Evolutionary conservation across 176 grass and related monocot genomes (phyloP).

Genomic region (Pontederia paniculata): DNA sequence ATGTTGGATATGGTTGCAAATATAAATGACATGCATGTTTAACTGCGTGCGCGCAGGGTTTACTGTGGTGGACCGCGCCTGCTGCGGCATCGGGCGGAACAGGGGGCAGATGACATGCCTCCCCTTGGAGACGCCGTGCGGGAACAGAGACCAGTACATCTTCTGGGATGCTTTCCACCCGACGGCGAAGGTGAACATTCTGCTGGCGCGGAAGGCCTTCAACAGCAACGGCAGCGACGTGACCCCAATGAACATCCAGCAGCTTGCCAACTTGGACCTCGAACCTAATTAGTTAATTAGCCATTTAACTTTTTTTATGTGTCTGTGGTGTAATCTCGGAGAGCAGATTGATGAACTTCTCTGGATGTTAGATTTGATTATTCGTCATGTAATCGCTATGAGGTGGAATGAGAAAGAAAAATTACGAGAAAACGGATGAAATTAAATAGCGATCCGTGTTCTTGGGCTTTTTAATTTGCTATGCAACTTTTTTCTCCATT

Average conservation of each 20-base stretch:
- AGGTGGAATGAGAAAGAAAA: too few species aligned
- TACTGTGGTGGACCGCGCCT: constrained; percentile 56
- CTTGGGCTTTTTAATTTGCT: too few species aligned
- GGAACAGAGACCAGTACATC: constrained; percentile 50
- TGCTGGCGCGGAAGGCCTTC: constrained; percentile 59
- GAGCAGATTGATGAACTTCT: too few species aligned
- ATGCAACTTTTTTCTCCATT: too few species aligned
- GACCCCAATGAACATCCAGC: constrained; percentile 70
- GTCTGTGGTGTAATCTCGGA: too few species aligned
- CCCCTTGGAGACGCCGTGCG: constrained; percentile 64
- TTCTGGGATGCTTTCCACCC: constrained; percentile 99
- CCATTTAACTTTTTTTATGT: too few species aligned
- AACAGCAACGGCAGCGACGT: constrained; percentile 37
- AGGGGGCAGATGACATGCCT: constrained; percentile 81
- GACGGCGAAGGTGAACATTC: constrained; percentile 65
- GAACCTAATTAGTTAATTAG: neutral
- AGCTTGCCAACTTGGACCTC: constrained; percentile 31
- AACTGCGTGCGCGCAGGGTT: constrained; percentile 34
- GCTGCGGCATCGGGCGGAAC: constrained; percentile 81
- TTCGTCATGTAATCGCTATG: too few species aligned
- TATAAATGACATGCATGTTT: neutral
- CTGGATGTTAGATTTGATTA: too few species aligned
- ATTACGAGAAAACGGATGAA: too few species aligned
- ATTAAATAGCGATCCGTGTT: too few species aligned
- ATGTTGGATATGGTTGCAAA: too few species aligned